Conservation (phyloP, 2,329 filamentous ascomycete genomes). For the Camptophora hylomeconis region DNA sequence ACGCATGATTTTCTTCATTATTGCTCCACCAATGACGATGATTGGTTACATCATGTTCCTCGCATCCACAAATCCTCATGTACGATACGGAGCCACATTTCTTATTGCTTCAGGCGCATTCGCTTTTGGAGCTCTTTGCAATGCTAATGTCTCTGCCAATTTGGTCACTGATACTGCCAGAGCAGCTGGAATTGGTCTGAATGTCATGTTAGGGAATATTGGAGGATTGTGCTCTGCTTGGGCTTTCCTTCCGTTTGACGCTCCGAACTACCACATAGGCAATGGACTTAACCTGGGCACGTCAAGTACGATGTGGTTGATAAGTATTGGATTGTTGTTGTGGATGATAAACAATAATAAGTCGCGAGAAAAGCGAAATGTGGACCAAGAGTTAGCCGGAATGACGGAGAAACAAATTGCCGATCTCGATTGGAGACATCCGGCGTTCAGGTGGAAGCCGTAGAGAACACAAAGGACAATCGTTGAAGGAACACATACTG, state of each 20-base stretch:
- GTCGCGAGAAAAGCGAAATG: slow-evolving; percentile 39
- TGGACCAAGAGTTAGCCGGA: slow-evolving; percentile 43
- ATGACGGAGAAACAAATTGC: slow-evolving; percentile 41
- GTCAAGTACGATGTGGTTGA: slow-evolving; percentile 41
- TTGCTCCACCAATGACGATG: slow-evolving; percentile 47
- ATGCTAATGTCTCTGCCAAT: slow-evolving; percentile 56
- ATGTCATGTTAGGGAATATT: slow-evolving; percentile 62
- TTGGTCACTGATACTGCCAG: slow-evolving; percentile 59
- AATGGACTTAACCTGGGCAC: slow-evolving; percentile 59
- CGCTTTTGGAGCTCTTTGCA: slow-evolving; percentile 49
- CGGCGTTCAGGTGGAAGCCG: slow-evolving; percentile 48
- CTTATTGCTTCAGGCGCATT: slow-evolving; percentile 54
- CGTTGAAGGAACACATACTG: no score
- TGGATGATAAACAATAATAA: slow-evolving; percentile 55
- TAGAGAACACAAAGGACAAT: no score
- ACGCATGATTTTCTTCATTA: slow-evolving; percentile 48
- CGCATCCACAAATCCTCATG: slow-evolving; percentile 36
- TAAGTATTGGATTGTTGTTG: slow-evolving; percentile 34
- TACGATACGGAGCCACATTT: slow-evolving; percentile 59
- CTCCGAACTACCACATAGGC: slow-evolving; percentile 54
- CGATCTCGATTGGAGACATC: slow-evolving; percentile 55
- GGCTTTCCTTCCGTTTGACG: slow-evolving; percentile 51
- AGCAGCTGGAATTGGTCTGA: slow-evolving; percentile 51
- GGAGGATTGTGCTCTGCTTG: slow-evolving; percentile 55
- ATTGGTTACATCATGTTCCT: slow-evolving; percentile 60